These are phyloP conservation scores for Clohesyomyces aquaticus DNA, from an alignment of 495 filamentous ascomycete species.

Conservation along the genomic window DNA sequence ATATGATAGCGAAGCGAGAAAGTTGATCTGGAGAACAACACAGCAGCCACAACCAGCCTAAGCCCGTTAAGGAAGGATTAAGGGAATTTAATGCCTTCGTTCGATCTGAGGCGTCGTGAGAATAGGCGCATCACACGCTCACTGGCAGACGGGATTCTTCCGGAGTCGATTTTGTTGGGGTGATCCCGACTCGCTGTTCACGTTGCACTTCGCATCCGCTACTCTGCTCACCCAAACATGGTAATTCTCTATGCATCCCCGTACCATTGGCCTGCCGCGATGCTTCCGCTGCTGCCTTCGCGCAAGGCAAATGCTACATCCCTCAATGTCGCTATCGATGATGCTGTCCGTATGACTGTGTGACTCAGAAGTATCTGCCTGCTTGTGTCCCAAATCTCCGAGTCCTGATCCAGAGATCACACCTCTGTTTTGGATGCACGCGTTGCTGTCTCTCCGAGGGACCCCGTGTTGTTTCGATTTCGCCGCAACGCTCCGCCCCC, in stretches of 20 bases:
- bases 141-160: slow-evolving; percentile 22
- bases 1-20: slow-evolving; percentile 22
- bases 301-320: slow-evolving; percentile 15
- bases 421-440: slow-evolving; percentile 22
- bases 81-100: too few species aligned
- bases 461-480: slow-evolving; percentile 37
- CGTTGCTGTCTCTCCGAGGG: slow-evolving; percentile 19
- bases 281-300: slow-evolving; percentile 19
- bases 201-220: slow-evolving; percentile 1
- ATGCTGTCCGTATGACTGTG: slow-evolving; percentile 16
- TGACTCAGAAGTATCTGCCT: slow-evolving; percentile 13
- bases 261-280: background rate
- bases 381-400: background rate
- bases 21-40: slow-evolving; percentile 23
- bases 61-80: slow-evolving; percentile 25
- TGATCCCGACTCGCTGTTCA: background rate
- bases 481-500: slow-evolving; percentile 19
- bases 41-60: slow-evolving; percentile 9
- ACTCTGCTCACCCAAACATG: background rate
- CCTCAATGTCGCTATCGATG: background rate
- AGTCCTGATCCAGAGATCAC: background rate
- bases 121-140: slow-evolving; percentile 20
- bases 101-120: slow-evolving; percentile 26
- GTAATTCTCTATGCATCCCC: slow-evolving; percentile 6
- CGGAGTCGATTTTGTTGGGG: slow-evolving; percentile 16